A percentile compares a stretch with the other conserved stretches of the same genome.
Conservation (phyloP, 768 basidiomycete species). For the Serendipita vermifera region DNA sequence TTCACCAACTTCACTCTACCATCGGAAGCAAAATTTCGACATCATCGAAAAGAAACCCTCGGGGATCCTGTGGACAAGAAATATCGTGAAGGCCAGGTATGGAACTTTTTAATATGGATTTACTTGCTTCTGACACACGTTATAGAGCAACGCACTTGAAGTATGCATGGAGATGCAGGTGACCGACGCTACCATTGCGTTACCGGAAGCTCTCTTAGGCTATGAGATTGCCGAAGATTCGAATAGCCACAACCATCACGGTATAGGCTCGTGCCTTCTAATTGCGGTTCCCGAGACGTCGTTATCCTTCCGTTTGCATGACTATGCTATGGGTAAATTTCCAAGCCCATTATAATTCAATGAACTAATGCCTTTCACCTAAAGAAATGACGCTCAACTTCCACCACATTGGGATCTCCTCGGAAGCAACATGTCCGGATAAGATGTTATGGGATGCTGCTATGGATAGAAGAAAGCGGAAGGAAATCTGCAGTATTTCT, state of each 20-base stretch:
- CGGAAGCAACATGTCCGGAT: slow-evolving; percentile 28
- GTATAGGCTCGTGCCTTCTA: slow-evolving; percentile 42
- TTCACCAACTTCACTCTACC: slow-evolving; percentile 90
- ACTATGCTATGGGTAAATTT: slow-evolving; percentile 69
- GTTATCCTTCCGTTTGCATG: slow-evolving; percentile 64
- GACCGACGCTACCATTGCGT: slow-evolving; percentile 38
- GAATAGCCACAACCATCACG: slow-evolving; percentile 20
- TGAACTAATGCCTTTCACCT: slow-evolving; percentile 4
- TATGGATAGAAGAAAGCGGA: slow-evolving; percentile 14
- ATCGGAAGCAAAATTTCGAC: slow-evolving; percentile 68
- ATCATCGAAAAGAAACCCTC: slow-evolving; percentile 39
- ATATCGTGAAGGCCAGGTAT: slow-evolving; percentile 67
- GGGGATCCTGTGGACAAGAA: slow-evolving; percentile 76
- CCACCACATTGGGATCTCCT: slow-evolving; percentile 42
- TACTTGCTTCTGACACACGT: not conserved
- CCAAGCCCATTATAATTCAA: not conserved
- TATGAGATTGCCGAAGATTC: slow-evolving; percentile 30
- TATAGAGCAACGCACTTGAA: slow-evolving; percentile 74
- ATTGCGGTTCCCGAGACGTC: slow-evolving; percentile 56
- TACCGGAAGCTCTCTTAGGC: slow-evolving; percentile 58
- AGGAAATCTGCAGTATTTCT: slow-evolving; percentile 37
- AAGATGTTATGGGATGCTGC: slow-evolving; percentile 23
- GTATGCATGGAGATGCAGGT: slow-evolving; percentile 48
- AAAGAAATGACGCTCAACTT: slow-evolving; percentile 71
- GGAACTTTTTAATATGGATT: slow-evolving; percentile 12